A percentile compares a stretch with the other conserved stretches of the same genome.
phyloP scores from a whole-genome alignment of 2,329 filamentous ascomycete species.

The Monosporascus sp. region DNA sequence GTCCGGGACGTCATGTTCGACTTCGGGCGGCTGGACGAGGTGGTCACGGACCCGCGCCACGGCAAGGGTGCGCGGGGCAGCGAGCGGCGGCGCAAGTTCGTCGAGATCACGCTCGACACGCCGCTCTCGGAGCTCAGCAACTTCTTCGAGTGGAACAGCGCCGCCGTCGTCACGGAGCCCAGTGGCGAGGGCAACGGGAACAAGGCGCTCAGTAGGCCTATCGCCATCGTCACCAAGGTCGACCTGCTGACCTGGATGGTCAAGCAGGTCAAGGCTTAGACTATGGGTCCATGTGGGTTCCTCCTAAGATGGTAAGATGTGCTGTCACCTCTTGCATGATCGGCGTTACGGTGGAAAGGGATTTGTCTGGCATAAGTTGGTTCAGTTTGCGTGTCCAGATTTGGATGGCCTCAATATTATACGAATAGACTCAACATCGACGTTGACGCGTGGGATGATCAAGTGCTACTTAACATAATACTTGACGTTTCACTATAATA shows the following conservation, averaged over 20 bases:
- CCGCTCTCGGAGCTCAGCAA: conserved; percentile 76
- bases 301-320: neutral
- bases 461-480: neutral
- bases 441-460: neutral
- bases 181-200: conserved; percentile 43
- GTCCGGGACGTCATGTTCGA: conserved; percentile 95
- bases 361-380: neutral
- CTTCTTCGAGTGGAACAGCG: conserved; percentile 98
- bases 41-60: conserved; percentile 76
- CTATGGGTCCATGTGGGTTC: neutral
- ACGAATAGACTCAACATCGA: conserved; percentile 3
- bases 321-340: neutral
- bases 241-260: conserved; percentile 92
- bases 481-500: neutral
- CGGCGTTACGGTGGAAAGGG: neutral
- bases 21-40: conserved; percentile 80
- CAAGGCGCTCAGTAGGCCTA: conserved; percentile 60
- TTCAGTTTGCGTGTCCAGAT: too few relatives aligned
- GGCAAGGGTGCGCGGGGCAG: conserved; percentile 26
- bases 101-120: conserved; percentile 91
- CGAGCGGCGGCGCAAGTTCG: conserved; percentile 63
- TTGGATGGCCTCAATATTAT: too few relatives aligned
- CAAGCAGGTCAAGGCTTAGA: conserved; percentile 43
- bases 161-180: conserved; percentile 85
- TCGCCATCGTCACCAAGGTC: conserved; percentile 93